Conservation (phyloP, 1,284 basidiomycete genomes). For the Rhizoctonia solani region DNA sequence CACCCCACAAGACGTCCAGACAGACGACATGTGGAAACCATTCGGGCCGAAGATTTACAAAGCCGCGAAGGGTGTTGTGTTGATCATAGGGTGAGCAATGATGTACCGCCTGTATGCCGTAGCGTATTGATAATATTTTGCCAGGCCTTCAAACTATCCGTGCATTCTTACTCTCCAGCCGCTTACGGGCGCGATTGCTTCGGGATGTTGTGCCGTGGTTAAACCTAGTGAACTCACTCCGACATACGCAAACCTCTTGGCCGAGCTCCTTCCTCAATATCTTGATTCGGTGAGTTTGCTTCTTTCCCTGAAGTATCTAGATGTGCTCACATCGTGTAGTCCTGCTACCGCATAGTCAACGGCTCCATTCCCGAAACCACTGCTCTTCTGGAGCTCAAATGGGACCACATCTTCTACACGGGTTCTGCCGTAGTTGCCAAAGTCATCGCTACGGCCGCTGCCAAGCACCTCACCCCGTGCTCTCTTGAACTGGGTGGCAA, state of each 20-base stretch:
- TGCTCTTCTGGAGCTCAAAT: conserved; percentile 59
- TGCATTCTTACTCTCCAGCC: conserved; percentile 56
- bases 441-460: conserved; percentile 68
- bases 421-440: conserved; percentile 55
- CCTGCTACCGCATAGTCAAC: conserved; percentile 55
- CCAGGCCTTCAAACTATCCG: conserved; percentile 63
- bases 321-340: conserved; percentile 6
- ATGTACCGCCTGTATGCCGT: background rate
- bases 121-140: background rate
- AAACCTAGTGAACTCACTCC: conserved; percentile 67
- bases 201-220: conserved; percentile 61
- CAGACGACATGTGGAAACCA: conserved; percentile 43
- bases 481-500: conserved; percentile 75
- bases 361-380: conserved; percentile 61
- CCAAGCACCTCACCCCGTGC: conserved; percentile 71
- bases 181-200: conserved; percentile 62
- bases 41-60: conserved; percentile 53
- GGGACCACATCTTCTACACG: conserved; percentile 61
- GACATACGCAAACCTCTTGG: conserved; percentile 56
- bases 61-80: conserved; percentile 54
- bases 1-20: conserved; percentile 51
- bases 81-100: conserved; percentile 46
- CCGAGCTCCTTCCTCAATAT: conserved; percentile 63
- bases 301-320: no score
- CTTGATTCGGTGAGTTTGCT: conserved; percentile 61